Evolutionary conservation across 2,329 filamentous ascomycete species (phyloP).

Genomic region (Chaetomium olivaceum): DNA sequence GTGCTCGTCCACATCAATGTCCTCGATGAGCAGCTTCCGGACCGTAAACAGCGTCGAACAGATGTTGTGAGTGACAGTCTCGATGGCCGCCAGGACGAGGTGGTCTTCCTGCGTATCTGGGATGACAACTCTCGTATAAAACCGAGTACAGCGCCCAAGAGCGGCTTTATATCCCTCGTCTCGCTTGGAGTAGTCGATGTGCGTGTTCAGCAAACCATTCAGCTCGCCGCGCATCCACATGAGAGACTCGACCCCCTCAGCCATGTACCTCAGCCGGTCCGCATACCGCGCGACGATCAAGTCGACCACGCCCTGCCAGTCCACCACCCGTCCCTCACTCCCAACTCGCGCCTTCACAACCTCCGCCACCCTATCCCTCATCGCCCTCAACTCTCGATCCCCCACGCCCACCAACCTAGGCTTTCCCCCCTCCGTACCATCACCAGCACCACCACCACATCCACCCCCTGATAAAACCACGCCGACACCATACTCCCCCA

Average conservation of each 20-base stretch:
- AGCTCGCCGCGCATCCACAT: conserved; percentile 41
- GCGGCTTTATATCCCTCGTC: conserved; percentile 42
- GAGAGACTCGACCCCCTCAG: conserved; percentile 34
- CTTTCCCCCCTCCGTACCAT: conserved; percentile 41
- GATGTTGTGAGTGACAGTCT: conserved; percentile 42
- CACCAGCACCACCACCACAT: conserved; percentile 51
- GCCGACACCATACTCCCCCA: conserved; percentile 54
- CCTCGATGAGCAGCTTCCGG: conserved; percentile 33
- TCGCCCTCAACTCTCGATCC: conserved; percentile 30
- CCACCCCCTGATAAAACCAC: conserved; percentile 52
- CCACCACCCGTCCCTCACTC: conserved; percentile 37
- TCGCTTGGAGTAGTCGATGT: conserved; percentile 45
- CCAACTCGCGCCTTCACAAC: conserved; percentile 33
- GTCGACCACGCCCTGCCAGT: conserved; percentile 71
- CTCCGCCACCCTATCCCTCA: conserved; percentile 38
- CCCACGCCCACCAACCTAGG: conserved; percentile 32
- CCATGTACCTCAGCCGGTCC: conserved; percentile 51
- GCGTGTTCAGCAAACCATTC: conserved; percentile 44
- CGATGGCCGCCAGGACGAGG: conserved; percentile 48
- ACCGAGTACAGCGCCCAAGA: conserved; percentile 48
- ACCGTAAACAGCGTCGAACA: conserved; percentile 41
- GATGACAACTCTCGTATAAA: conserved; percentile 44
- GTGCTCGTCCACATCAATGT: conserved; percentile 19
- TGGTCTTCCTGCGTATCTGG: conserved; percentile 44
- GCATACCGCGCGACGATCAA: conserved; percentile 65